Evolutionary conservation across 768 basidiomycete genomes (phyloP).

Genomic region (Leucocoprinus birnbaumii): DNA sequence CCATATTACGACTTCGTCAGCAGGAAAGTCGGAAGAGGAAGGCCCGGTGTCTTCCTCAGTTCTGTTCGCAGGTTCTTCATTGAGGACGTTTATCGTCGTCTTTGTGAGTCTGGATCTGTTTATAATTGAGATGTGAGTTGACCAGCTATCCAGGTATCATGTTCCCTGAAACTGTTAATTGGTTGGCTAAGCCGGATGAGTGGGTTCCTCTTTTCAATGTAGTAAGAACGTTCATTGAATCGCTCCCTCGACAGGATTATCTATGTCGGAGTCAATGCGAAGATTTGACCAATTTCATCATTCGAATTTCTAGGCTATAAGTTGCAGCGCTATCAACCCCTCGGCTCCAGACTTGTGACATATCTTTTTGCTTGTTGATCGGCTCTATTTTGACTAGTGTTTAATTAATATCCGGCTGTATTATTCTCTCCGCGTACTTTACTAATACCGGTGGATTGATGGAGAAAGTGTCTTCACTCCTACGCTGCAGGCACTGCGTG

Average conservation of each 20-base stretch:
- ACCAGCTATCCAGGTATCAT: slow-evolving; percentile 37
- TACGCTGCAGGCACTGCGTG: too few relatives aligned
- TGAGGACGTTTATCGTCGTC: slow-evolving; percentile 60
- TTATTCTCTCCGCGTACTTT: too few relatives aligned
- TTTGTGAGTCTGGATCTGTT: slow-evolving; percentile 32
- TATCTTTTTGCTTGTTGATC: too few relatives aligned
- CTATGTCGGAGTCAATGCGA: slow-evolving; percentile 54
- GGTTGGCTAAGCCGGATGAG: slow-evolving; percentile 57
- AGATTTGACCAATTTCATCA: slow-evolving; percentile 35
- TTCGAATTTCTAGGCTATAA: too few relatives aligned
- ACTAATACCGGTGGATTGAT: too few relatives aligned
- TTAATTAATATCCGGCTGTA: too few relatives aligned
- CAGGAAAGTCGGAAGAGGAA: too few relatives aligned
- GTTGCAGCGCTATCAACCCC: too few relatives aligned
- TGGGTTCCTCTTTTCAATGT: slow-evolving; percentile 22
- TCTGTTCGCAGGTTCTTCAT: slow-evolving; percentile 49
- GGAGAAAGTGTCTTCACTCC: too few relatives aligned
- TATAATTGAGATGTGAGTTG: neutral
- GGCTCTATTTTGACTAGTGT: too few relatives aligned
- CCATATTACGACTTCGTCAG: too few relatives aligned
- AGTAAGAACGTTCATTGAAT: neutral
- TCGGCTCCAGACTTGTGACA: too few relatives aligned
- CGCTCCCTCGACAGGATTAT: slow-evolving; percentile 39
- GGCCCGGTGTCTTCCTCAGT: slow-evolving; percentile 23
- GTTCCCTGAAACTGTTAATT: slow-evolving; percentile 63